phyloP scores from a whole-genome alignment of 306 rosid species.

The Urtica urens region DNA sequence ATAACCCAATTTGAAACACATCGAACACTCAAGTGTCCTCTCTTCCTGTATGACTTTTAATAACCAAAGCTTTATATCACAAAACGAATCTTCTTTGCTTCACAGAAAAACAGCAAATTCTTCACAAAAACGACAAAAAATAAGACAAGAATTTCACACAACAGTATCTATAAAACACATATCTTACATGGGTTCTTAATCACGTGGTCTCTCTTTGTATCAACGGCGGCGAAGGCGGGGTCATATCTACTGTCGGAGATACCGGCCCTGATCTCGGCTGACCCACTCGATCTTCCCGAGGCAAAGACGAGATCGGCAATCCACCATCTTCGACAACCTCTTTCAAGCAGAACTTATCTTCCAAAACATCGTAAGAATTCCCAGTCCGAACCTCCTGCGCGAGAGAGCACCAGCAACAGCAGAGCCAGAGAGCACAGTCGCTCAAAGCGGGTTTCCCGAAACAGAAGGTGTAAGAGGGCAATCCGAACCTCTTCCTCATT shows the following conservation, averaged over 20 bases:
- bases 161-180: too few species aligned
- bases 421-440: slow-evolving; percentile 81
- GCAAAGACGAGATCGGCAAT: slow-evolving; percentile 32
- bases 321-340: slow-evolving; percentile 13
- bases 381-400: slow-evolving; percentile 84
- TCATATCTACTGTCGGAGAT: slow-evolving; percentile 59
- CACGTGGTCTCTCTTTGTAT: slow-evolving; percentile 41
- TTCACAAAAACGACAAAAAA: too few species aligned
- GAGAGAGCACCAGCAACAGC: slow-evolving; percentile 91
- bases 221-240: slow-evolving; percentile 45
- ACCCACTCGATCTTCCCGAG: slow-evolving; percentile 33
- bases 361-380: slow-evolving; percentile 52
- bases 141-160: too few species aligned
- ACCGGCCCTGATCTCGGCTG: slow-evolving; percentile 24
- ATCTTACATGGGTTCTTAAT: too few species aligned
- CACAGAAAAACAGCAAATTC: too few species aligned
- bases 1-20: too few species aligned
- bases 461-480: slow-evolving; percentile 71
- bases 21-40: too few species aligned
- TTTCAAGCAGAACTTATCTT: slow-evolving; percentile 39
- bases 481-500: slow-evolving; percentile 81
- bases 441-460: slow-evolving; percentile 50
- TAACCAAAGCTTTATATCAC: too few species aligned
- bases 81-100: too few species aligned
- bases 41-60: too few species aligned